Base-by-base conservation (phyloP, 1,284 basidiomycete genomes). In the Bondarzewia mesenterica region DNA sequence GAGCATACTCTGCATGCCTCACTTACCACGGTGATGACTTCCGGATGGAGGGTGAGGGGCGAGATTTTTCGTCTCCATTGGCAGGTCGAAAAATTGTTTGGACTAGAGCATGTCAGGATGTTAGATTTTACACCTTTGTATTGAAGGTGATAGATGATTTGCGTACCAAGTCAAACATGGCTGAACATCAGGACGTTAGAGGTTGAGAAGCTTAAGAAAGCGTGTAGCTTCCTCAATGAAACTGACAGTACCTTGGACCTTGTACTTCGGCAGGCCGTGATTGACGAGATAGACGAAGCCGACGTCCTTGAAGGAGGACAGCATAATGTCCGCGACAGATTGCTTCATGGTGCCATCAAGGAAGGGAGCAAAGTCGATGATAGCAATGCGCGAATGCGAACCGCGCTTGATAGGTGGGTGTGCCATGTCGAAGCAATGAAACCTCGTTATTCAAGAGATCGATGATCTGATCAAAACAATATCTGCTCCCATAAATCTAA, bases 11-110 rank as follows among this genome's bases (percentile, higher is more conserved):
- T 21, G 15, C n/a, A 15, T 29, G 15, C n/a, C 42, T n/a, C 12
- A 54, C 49, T 46, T 60, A 66, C 78, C 79, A 59, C 78, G 66
- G 57, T 75, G 75, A 52, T 74, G 75, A 10, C 67, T 64, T 2
- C 77, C 79, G 10, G 72, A 73, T 2, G 68, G 63, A 5, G 78
- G 78, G 55, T 81, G 78, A 18, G 78, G 77, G 0, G 78, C 78
- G 5, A 77, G 67, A 59, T 70, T 64, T 58, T 83, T 83, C 25
- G 63, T 60, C 32, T 78, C 74, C 46, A 66, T 53, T 0, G 79
- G 72, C 4, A 72, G 67, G 1, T 65, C 65, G 52, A 83, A 82
- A 61, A 82, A 75, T 18, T 59, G 62, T 53, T 71, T 72, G 2
- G 74, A 74, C 74, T 78, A 49, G n/a, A n/a, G n/a, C n/a, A n/a